These are phyloP conservation scores for Pleomassaria siparia DNA, from an alignment of 2,329 filamentous ascomycete species.

Conservation along the genomic window DNA sequence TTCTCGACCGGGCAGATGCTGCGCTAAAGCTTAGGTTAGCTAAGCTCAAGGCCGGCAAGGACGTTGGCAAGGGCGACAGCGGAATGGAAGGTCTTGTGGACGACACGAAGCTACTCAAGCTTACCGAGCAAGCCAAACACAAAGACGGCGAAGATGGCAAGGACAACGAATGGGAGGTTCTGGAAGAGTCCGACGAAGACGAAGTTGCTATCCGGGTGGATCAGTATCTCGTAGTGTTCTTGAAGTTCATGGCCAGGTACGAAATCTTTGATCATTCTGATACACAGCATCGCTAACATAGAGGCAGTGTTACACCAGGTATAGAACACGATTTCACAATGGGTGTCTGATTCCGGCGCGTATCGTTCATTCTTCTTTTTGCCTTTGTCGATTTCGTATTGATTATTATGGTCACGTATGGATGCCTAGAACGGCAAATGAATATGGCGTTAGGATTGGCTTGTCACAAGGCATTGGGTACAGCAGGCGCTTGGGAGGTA, in stretches of 20 bases:
- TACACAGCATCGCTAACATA: constrained; percentile 59
- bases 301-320: constrained; percentile 83
- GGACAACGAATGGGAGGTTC: constrained; percentile 63
- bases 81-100: constrained; percentile 87
- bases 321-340: constrained; percentile 99
- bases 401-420: not conserved
- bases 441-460: constrained; percentile 9
- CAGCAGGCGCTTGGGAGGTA: constrained; percentile 12
- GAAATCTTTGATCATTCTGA: not conserved
- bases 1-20: constrained; percentile 92
- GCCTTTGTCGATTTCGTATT: not conserved
- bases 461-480: constrained; percentile 4
- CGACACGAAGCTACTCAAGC: constrained; percentile 66
- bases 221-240: constrained; percentile 82
- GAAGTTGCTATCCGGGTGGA: constrained; percentile 84
- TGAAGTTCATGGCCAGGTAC: constrained; percentile 68
- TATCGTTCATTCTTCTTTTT: not conserved
- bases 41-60: constrained; percentile 69
- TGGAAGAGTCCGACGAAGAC: constrained; percentile 62
- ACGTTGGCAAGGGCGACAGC: constrained; percentile 53
- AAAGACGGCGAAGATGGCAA: constrained; percentile 43
- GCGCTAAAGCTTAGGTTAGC: constrained; percentile 85
- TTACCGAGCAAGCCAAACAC: constrained; percentile 54
- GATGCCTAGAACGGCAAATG: constrained; percentile 2
- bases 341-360: constrained; percentile 65